Percentiles rank a stretch among this genome's conserved stretches.
Evolutionary conservation across 495 filamentous ascomycete genomes (phyloP).

Genomic region (Penicillium parvum): DNA sequence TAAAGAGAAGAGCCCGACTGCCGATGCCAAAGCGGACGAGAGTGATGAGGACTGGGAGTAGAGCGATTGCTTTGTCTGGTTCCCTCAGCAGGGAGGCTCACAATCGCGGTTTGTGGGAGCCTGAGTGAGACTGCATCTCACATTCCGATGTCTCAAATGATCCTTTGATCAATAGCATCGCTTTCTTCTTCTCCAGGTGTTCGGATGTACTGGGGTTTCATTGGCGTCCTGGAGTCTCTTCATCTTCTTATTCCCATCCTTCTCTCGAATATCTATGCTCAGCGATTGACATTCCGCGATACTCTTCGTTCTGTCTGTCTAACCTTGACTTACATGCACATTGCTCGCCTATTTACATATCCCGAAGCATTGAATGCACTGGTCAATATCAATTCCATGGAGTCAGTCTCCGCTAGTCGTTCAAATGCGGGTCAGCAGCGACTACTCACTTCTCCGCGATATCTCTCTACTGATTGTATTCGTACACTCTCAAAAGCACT

Average conservation of each 20-base stretch:
- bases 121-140: background rate
- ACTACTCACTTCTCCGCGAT: too few species aligned
- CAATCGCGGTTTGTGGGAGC: background rate
- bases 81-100: too few species aligned
- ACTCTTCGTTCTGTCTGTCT: slow-evolving; percentile 9
- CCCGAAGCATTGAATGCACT: slow-evolving; percentile 3
- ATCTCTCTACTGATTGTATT: too few species aligned
- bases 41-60: slow-evolving; percentile 85
- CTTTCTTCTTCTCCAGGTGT: slow-evolving; percentile 22
- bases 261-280: slow-evolving; percentile 13
- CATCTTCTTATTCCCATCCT: slow-evolving; percentile 15
- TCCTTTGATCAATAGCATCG: slow-evolving; percentile 2
- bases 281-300: slow-evolving; percentile 17
- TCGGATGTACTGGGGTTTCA: slow-evolving; percentile 10
- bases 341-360: slow-evolving; percentile 14
- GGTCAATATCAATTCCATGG: background rate
- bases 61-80: too few species aligned
- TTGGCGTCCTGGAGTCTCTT: slow-evolving; percentile 17
- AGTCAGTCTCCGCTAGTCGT: too few species aligned
- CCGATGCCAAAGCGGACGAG: slow-evolving; percentile 52
- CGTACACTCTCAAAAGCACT: background rate
- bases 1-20: slow-evolving; percentile 54
- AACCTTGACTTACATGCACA: slow-evolving; percentile 15
- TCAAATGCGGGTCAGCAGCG: too few species aligned
- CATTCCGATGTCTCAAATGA: background rate